These are phyloP conservation scores for Dissoconium aciculare DNA, from an alignment of 2,329 filamentous ascomycete genomes.

Conservation along the genomic window DNA sequence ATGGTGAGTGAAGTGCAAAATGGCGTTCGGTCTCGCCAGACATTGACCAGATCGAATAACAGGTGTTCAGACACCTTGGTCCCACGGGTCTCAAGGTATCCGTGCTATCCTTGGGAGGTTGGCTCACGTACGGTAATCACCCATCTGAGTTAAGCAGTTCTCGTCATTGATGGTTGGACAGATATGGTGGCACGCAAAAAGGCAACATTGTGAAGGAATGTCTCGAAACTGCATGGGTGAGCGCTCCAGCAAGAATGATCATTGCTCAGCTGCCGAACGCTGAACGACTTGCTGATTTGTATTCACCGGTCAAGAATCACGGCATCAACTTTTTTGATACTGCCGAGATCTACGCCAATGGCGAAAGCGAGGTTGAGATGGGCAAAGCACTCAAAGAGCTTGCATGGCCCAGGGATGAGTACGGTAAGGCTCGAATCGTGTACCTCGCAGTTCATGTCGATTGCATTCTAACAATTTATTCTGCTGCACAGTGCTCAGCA, in stretches of 20 bases:
- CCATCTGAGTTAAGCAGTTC: background rate
- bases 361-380: conserved; percentile 49
- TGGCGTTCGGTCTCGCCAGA: background rate
- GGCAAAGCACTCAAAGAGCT: conserved; percentile 33
- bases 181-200: conserved; percentile 37
- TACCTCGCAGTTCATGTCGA: too few species aligned
- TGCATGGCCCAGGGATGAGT: conserved; percentile 34
- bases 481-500: conserved; percentile 28
- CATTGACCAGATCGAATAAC: background rate
- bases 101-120: conserved; percentile 35
- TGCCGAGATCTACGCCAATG: conserved; percentile 40
- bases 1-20: conserved; percentile 22
- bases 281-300: too few species aligned
- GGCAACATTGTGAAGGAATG: conserved; percentile 37
- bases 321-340: conserved; percentile 37
- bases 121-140: conserved; percentile 28
- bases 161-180: conserved; percentile 24
- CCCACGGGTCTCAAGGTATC: conserved; percentile 36
- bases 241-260: too few species aligned
- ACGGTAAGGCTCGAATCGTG: too few species aligned
- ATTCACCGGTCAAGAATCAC: too few species aligned
- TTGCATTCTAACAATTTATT: too few species aligned
- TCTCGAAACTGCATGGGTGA: conserved; percentile 34
- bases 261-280: too few species aligned
- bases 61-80: conserved; percentile 30